Percentiles rank a stretch among this genome's conserved stretches.
Conservation (phyloP, 306 rosid genomes). For the Rosa lucieae region DNA sequence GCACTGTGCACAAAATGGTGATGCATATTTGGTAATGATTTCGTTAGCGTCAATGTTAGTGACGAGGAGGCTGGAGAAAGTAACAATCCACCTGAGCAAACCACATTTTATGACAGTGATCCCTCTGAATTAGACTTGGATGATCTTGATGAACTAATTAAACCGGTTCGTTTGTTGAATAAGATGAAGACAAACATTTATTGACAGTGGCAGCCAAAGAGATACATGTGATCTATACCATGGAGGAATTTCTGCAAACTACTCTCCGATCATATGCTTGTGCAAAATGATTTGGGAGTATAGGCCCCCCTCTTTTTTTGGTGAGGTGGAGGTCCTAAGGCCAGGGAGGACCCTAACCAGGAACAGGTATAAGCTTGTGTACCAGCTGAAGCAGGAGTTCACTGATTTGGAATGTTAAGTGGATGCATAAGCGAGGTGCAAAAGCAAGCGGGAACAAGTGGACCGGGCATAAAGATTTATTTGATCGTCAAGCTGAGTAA, state of each 20-base stretch:
- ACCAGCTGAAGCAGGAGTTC: not conserved
- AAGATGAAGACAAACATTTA: constrained; percentile 19
- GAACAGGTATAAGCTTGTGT: not conserved
- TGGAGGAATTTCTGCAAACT: not conserved
- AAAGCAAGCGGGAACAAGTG: not conserved
- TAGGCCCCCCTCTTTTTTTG: not conserved
- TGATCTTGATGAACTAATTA: constrained; percentile 51
- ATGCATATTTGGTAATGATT: constrained; percentile 41
- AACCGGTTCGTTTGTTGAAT: constrained; percentile 56
- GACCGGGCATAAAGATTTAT: too few species aligned
- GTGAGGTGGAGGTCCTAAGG: not conserved
- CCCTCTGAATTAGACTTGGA: constrained; percentile 41
- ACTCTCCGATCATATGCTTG: not conserved
- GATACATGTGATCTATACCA: not conserved
- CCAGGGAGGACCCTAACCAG: not conserved
- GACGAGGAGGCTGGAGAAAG: constrained; percentile 48
- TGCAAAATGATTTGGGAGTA: not conserved
- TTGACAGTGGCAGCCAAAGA: constrained; percentile 25
- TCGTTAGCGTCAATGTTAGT: constrained; percentile 47
- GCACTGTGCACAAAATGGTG: constrained; percentile 23
- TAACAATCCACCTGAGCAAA: constrained; percentile 30
- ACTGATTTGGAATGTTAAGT: not conserved
- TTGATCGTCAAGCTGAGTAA: not conserved
- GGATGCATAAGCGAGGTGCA: not conserved
- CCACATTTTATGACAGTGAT: constrained; percentile 38